Percentiles rank a stretch among this genome's conserved stretches.
Evolutionary conservation across 2,329 filamentous ascomycete species (phyloP).

Genomic region (Ascochyta lentis): DNA sequence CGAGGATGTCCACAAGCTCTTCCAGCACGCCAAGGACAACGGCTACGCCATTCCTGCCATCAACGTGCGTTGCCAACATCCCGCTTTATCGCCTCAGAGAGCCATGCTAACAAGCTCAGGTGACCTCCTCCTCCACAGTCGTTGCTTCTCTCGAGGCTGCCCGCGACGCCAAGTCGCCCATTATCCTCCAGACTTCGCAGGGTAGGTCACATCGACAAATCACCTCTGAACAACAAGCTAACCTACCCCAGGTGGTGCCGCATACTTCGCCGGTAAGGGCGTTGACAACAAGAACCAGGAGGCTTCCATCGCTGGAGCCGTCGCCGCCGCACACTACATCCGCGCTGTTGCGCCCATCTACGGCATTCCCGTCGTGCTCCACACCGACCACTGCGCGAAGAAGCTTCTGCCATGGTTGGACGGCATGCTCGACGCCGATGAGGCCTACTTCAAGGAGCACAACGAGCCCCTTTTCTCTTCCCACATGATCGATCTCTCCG

Average conservation of each 20-base stretch:
- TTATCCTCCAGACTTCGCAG: constrained; percentile 49
- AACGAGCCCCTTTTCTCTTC: constrained; percentile 86
- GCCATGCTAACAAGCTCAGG: constrained; percentile 56
- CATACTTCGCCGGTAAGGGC: constrained; percentile 75
- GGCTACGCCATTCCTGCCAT: constrained; percentile 50
- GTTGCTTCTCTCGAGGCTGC: constrained; percentile 85
- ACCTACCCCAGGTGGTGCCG: constrained; percentile 23
- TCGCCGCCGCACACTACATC: constrained; percentile 89
- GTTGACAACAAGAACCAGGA: constrained; percentile 67
- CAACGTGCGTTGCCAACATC: constrained; percentile 28
- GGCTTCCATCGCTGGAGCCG: constrained; percentile 84
- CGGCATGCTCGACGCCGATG: constrained; percentile 78
- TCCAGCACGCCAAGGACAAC: constrained; percentile 88
- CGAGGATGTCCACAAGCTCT: constrained; percentile 72
- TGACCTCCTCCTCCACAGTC: constrained; percentile 88
- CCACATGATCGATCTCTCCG: constrained; percentile 96
- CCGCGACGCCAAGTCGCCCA: constrained; percentile 85
- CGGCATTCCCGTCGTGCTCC: constrained; percentile 59
- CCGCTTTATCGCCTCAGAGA: neutral
- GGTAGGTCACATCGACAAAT: neutral
- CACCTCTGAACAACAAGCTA: neutral
- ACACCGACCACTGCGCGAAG: constrained; percentile 99
- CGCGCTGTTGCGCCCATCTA: constrained; percentile 86
- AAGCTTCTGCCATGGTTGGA: constrained; percentile 98
- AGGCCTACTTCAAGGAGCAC: constrained; percentile 86